Evolutionary conservation across 345 rosid species (phyloP), one percentile per base, ranked within the genome.

Genomic region (Zanthoxylum bungeanum): DNA sequence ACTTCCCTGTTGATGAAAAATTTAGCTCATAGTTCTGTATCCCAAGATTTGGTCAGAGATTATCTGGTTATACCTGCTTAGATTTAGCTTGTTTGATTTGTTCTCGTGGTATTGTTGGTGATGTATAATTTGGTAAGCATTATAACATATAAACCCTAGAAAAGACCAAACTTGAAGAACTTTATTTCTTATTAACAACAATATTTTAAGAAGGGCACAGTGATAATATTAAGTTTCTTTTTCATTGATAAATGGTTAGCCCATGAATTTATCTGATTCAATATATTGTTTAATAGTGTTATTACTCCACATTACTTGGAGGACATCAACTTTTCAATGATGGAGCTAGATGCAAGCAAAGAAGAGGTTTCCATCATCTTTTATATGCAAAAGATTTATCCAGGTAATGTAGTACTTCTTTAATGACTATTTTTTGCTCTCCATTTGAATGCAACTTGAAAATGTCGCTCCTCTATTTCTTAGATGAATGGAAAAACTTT

Each of bases 401-500:
- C 97, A 69, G 98, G 98, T 90, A 79, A 59, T 51, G 30, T 58
- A 24, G 2, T 50, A 36, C 56, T 52, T 56, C 30, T 73, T 58
- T 10, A 24, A 47, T 66, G 14, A 31, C 30, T 47, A 24, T 66
- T 21, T 8, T 56, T 0, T 24, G 30, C n/a, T 24, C 9, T 70
- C 24, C 58, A 9, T 60, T 69, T 56, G 39, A 33, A 37, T 71
- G 50, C 47, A 74, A 55, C 55, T 76, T 60, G 46, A 63, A 30
- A 2, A 27, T 3, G 19, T 71, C 22, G 36, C 60, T 71, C 58
- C 50, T 44, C 56, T 74, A 12, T 64, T 72, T 39, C 49, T 72
- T 71, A 94, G 98, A 94, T 81, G 98, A 91, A 74, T 94, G 94
- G 97, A 86, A 86, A 75, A 94, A 91, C 83, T 94, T 91, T 79